phyloP scores from a whole-genome alignment of 176 grass and related monocot genomes.

The Aegilops tauschii region DNA sequence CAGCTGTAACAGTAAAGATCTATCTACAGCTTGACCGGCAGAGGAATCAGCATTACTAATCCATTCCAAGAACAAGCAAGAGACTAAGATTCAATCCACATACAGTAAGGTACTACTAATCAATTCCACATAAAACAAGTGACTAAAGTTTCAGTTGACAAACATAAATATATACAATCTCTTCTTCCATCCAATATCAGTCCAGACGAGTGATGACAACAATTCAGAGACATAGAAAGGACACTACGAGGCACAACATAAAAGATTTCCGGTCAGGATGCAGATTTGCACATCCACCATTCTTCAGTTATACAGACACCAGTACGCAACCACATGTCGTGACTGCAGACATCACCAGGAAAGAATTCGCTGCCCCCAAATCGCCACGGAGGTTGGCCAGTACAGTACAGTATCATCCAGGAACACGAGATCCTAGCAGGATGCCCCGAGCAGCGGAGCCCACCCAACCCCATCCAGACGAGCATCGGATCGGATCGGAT shows the following conservation, averaged over 20 bases:
- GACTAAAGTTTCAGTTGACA: not conserved
- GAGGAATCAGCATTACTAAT: not conserved
- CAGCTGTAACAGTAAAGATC: not conserved
- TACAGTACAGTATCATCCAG: not conserved
- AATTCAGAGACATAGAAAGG: not conserved
- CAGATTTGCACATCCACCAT: not conserved
- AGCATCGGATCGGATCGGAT: not conserved
- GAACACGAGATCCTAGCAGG: not conserved
- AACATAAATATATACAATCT: not conserved
- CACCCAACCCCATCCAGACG: not conserved
- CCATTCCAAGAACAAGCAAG: not conserved
- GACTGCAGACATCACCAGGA: not conserved
- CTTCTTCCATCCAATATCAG: not conserved
- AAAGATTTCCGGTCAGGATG: not conserved
- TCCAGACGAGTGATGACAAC: not conserved
- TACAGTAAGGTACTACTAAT: not conserved
- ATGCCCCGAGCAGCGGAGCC: not conserved
- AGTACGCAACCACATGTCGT: not conserved
- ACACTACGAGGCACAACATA: not conserved
- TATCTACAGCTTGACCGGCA: not conserved
- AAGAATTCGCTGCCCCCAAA: slow-evolving; percentile 2
- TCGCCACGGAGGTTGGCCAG: not conserved
- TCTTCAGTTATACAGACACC: not conserved
- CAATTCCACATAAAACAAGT: not conserved
- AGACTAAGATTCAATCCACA: not conserved